Conservation (phyloP, 768 basidiomycete genomes). For the Kockovaella imperatae region DNA sequence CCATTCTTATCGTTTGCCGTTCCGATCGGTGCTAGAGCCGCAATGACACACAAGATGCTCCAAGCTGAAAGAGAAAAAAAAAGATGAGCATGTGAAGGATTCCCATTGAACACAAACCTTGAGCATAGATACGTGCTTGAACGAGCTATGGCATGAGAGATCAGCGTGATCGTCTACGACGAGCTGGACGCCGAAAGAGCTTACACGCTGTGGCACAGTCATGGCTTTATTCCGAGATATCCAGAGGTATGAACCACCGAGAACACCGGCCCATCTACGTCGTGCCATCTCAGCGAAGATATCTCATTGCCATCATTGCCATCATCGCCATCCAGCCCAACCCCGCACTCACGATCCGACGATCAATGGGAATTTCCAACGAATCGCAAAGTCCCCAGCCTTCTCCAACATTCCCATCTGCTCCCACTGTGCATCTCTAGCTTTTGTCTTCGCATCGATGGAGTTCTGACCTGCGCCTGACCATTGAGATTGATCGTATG, state of each 20-base stretch:
- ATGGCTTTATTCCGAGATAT: conserved; percentile 34
- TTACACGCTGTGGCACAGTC: conserved; percentile 40
- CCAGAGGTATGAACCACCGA: conserved; percentile 32
- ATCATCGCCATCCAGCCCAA: too few relatives aligned
- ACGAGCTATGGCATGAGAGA: conserved; percentile 26
- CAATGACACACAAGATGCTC: conserved; percentile 36
- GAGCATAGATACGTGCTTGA: conserved; percentile 44
- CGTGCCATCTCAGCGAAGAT: neutral
- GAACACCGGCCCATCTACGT: conserved; percentile 41
- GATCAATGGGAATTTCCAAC: conserved; percentile 39
- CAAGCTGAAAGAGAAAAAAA: neutral
- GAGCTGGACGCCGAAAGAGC: neutral
- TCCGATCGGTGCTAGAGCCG: conserved; percentile 30
- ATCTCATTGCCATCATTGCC: too few relatives aligned
- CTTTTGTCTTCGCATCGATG: conserved; percentile 21
- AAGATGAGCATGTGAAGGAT: neutral
- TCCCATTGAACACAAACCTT: conserved; percentile 24
- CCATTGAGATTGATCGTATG: conserved; percentile 34
- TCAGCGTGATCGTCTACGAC: neutral
- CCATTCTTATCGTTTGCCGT: conserved; percentile 22
- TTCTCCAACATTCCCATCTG: conserved; percentile 20
- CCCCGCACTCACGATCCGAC: conserved; percentile 32
- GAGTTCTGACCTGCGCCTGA: conserved; percentile 31
- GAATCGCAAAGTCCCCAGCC: conserved; percentile 33
- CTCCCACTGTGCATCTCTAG: conserved; percentile 29